Base-by-base conservation (phyloP, 2,329 filamentous ascomycete species). In the Ceratocystis smalleyi region DNA sequence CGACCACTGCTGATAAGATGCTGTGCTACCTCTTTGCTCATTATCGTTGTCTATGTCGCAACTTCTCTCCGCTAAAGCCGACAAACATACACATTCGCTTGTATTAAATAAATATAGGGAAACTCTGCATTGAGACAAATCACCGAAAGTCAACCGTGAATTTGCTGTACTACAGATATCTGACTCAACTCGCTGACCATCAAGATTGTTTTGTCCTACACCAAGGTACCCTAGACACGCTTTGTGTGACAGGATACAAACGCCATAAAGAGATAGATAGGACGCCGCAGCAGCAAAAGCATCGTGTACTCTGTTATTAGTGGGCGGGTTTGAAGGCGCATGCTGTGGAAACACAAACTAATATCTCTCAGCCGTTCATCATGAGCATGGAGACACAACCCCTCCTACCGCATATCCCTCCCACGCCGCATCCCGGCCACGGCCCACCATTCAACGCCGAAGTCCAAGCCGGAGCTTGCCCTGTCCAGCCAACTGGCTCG, bases 21-120 rank as follows among this genome's bases (percentile, higher is more conserved):
- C 55, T 59, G 43, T 61, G 51, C 55, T 3, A 27, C 12, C 35
- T 61, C 43, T 35, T 64, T 61, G 54, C 63, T 64, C 63, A 64
- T 64, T 45, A 19, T 6, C 5, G 7, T 19, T 47, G 27, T 22
- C 24, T 8, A 64, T 64, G 63, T 64, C 62, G 62, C 51, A 43
- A 63, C 5, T 17, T 43, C 5, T 17, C 22, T n/a, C 22, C 19
- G 61, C 30, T 27, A 19, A 27, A 30, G 59, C 27, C 10, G 47
- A 22, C 8, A 19, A 51, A 51, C 8, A 27, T 15, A 51, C 47
- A 51, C 22, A 15, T 17, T 51, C 8, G 15, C 10, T 51, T 40
- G 10, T 5, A n/a, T 32, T 5, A 32, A 40, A 40, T 30, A 32
- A 15, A 51, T 27, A 32, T 27, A n/a, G 43, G 35, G 43, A 30